phyloP scores from a whole-genome alignment of 2,329 filamentous ascomycete genomes.

The Fusarium sp. region DNA sequence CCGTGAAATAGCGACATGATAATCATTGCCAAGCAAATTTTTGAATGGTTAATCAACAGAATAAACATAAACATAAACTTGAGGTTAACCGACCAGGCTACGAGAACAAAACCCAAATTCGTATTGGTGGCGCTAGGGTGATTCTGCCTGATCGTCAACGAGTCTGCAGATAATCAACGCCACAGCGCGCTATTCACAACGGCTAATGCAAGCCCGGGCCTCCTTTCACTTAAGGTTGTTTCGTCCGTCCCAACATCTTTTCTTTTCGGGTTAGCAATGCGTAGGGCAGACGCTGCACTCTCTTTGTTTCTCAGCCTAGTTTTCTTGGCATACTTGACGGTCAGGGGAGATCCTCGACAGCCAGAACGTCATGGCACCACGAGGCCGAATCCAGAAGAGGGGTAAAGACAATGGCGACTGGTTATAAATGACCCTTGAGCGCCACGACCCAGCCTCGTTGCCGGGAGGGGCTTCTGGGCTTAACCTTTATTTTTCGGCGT shows the following conservation, averaged over 20 bases:
- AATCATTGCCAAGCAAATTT: no score
- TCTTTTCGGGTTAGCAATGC: neutral
- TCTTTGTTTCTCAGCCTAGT: neutral
- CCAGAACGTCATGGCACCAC: neutral
- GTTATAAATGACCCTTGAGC: neutral
- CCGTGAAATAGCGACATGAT: neutral
- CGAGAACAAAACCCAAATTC: fast-evolving
- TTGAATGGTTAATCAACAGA: no score
- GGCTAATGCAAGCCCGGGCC: constrained; percentile 14
- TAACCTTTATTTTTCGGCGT: neutral
- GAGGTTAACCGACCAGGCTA: fast-evolving
- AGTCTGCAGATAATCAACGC: neutral
- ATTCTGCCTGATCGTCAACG: neutral
- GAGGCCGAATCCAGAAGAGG: constrained; percentile 1
- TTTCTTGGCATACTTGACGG: neutral
- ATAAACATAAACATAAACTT: neutral
- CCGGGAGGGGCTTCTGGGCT: neutral
- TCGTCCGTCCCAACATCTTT: neutral
- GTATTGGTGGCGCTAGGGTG: fast-evolving
- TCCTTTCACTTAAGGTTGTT: neutral
- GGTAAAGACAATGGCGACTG: neutral
- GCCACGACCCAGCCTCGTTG: neutral
- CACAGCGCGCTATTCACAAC: neutral
- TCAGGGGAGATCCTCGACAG: neutral
- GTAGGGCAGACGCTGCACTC: neutral